Evolutionary conservation across 139 green algal species (phyloP).

Genomic region (Haematococcus lacustris): DNA sequence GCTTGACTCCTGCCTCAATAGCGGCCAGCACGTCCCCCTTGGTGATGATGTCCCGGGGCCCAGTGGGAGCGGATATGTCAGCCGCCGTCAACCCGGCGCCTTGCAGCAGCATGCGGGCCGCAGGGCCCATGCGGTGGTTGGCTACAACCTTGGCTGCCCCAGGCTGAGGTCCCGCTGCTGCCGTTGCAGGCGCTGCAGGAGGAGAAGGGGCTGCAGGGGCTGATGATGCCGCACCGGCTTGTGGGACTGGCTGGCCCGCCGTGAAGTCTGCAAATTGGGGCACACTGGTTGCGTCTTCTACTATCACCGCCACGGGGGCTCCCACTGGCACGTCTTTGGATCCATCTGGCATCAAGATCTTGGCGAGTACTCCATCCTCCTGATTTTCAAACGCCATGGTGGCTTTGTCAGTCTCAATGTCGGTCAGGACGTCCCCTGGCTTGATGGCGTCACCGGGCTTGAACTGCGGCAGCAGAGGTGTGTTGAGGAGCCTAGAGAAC

Average conservation of each 20-base stretch:
- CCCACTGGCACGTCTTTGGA: constrained; percentile 50
- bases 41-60: constrained; percentile 72
- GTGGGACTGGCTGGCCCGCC: background rate
- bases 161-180: no score
- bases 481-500: background rate
- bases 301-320: constrained; percentile 53
- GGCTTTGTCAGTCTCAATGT: constrained; percentile 95
- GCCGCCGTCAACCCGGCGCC: constrained; percentile 15
- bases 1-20: constrained; percentile 42
- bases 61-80: constrained; percentile 43
- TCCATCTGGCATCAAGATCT: constrained; percentile 46
- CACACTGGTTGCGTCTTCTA: constrained; percentile 76
- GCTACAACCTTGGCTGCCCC: background rate
- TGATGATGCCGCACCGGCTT: background rate
- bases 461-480: constrained; percentile 1
- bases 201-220: no score
- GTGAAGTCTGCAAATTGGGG: constrained; percentile 60
- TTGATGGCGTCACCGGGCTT: constrained; percentile 39
- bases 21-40: constrained; percentile 84
- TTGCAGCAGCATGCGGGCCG: constrained; percentile 49
- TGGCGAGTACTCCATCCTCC: constrained; percentile 65
- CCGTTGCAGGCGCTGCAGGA: no score
- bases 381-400: constrained; percentile 63
- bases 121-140: constrained; percentile 55
- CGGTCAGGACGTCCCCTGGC: constrained; percentile 57